Evolutionary conservation across 305 asterid genomes (phyloP), one percentile per base, ranked within the genome.

Genomic region (Solanum aculeatissimum): DNA sequence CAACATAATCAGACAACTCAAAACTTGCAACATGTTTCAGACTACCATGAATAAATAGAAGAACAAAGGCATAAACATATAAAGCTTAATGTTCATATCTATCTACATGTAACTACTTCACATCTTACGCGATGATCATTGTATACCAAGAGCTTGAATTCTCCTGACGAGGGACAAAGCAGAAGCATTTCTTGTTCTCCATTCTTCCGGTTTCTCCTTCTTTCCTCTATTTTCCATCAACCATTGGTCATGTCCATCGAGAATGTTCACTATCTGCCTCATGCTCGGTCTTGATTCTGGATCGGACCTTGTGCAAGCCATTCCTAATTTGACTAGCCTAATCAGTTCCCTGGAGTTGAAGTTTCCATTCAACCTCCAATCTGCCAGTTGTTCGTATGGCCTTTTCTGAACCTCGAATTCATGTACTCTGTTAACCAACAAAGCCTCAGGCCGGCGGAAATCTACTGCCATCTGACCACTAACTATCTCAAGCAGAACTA

Each of bases 121-220:
- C 86, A 68, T 85, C 42, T 40, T 14, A 35, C 32, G 32, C 0
- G 49, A 83, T 66, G 38, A 87, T 95, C 92, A 96, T 21, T 95
- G 95, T 66, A 97, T 92, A 51, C 98, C 98, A 81, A 97, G 91
- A 70, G 98, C 94, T 88, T 97, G 98, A 83, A 93, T 95, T 83
- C 98, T 92, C 90, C 98, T 91, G 38, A 92, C 83, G 16, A 93
- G 90, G 47, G 91, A 77, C 90, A 95, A 54, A 63, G 97, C 90
- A 84, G 92, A 58, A 43, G 86, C 92, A 84, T 97, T 95, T 84
- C 91, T 92, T 77, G 87, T 89, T 85, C 89, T 94, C 99, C 99
- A 97, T 82, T 91, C 97, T 21, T 91, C 92, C 47, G 83, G 89
- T 25, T 80, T 86, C 88, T 93, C 98, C 88, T 84, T 86, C 86